Conservation (phyloP, 2,329 filamentous ascomycete species). For the Exophiala sideris region DNA sequence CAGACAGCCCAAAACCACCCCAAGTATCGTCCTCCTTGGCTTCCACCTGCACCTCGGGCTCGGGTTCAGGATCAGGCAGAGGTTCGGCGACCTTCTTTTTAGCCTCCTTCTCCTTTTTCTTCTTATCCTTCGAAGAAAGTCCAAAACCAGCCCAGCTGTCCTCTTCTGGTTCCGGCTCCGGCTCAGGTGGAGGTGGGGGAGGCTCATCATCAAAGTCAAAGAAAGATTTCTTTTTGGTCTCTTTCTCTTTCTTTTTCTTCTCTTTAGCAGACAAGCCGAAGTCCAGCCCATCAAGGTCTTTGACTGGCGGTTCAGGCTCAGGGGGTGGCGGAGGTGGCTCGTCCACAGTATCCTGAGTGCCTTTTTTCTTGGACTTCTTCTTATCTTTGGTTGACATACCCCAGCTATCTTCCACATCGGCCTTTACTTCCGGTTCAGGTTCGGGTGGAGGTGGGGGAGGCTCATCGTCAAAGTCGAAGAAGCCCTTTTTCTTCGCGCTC, state of each 20-base stretch:
- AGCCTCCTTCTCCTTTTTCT: conserved; percentile 45
- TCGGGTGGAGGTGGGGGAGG: conserved; percentile 15
- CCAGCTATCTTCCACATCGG: conserved; percentile 31
- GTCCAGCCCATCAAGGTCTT: conserved; percentile 32
- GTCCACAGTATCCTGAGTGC: conserved; percentile 47
- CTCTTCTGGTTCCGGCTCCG: conserved; percentile 42
- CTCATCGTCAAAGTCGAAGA: conserved; percentile 13
- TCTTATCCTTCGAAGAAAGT: conserved; percentile 45
- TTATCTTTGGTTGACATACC: conserved; percentile 31
- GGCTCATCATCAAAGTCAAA: conserved; percentile 5
- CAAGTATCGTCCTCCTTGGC: conserved; percentile 29
- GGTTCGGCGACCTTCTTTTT: conserved; percentile 41
- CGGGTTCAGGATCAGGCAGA: conserved; percentile 7
- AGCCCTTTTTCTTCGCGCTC: conserved; percentile 27
- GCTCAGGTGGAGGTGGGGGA: conserved; percentile 46
- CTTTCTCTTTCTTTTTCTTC: conserved; percentile 46
- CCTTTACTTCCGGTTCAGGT: conserved; percentile 31
- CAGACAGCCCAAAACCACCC: not conserved
- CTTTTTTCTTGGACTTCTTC: conserved; percentile 41
- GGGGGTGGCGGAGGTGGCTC: conserved; percentile 40
- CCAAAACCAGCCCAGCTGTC: conserved; percentile 46
- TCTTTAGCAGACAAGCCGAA: conserved; percentile 44
- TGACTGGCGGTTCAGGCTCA: conserved; percentile 35
- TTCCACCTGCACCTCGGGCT: conserved; percentile 28
- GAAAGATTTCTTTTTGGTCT: conserved; percentile 38